Evolutionary conservation across 2,329 filamentous ascomycete genomes (phyloP).

Genomic region (Phyllachora maydis): DNA sequence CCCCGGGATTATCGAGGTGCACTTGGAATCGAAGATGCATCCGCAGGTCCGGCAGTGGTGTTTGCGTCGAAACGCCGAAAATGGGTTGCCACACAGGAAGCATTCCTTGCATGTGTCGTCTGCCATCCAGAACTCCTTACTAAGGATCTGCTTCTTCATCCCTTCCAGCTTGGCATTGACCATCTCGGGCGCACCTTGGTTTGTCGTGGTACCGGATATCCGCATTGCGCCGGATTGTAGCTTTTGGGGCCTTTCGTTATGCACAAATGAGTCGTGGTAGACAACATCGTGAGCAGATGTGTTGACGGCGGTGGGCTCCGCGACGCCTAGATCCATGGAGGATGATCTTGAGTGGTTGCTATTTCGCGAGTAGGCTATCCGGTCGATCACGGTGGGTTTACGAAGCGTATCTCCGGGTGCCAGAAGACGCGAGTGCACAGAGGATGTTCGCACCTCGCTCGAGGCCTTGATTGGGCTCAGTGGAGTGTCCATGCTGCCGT

Average conservation of each 20-base stretch:
- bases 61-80: constrained; percentile 85
- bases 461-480: constrained; percentile 19
- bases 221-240: constrained; percentile 22
- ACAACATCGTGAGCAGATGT: constrained; percentile 37
- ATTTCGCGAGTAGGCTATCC: constrained; percentile 25
- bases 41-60: constrained; percentile 92
- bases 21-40: constrained; percentile 97
- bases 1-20: constrained; percentile 78
- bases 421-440: constrained; percentile 12
- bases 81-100: constrained; percentile 75
- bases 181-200: constrained; percentile 32
- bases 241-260: constrained; percentile 21
- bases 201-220: constrained; percentile 34
- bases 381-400: constrained; percentile 31
- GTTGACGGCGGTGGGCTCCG: constrained; percentile 33
- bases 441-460: constrained; percentile 10
- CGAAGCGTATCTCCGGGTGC: too few relatives aligned
- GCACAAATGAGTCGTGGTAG: constrained; percentile 32
- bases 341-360: constrained; percentile 31
- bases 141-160: constrained; percentile 72
- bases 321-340: constrained; percentile 33
- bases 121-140: constrained; percentile 97
- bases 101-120: constrained; percentile 97
- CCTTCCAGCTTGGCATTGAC: constrained; percentile 43
- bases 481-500: constrained; percentile 21